Percentiles rank a stretch among this genome's conserved stretches.
These are phyloP conservation scores for Carex littledalei DNA, from an alignment of 176 grass and related monocot genomes.

Conservation along the genomic window DNA sequence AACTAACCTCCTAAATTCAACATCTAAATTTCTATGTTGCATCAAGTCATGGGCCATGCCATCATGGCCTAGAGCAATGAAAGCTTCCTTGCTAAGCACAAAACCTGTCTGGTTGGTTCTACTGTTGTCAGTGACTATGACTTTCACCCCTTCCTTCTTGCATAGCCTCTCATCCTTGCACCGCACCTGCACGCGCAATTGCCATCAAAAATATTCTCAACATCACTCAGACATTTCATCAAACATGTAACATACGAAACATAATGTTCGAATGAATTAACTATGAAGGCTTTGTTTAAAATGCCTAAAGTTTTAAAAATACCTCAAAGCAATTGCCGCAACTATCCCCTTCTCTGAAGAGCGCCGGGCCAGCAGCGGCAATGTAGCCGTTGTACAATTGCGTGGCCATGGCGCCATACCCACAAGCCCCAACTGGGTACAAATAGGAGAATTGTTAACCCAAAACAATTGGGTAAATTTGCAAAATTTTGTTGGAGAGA, in stretches of 20 bases:
- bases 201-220: not conserved
- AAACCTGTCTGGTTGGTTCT: conserved; percentile 34
- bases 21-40: conserved; percentile 12
- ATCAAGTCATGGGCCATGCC: conserved; percentile 31
- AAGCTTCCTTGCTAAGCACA: conserved; percentile 28
- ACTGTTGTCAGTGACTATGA: conserved; percentile 35
- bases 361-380: conserved; percentile 15
- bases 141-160: conserved; percentile 36
- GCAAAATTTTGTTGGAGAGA: not conserved
- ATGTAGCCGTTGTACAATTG: conserved; percentile 31
- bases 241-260: conserved; percentile 9
- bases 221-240: conserved; percentile 16
- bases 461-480: not conserved
- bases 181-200: conserved; percentile 31
- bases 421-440: conserved; percentile 48
- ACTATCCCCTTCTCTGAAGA: conserved; percentile 48
- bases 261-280: not conserved
- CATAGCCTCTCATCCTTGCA: conserved; percentile 36
- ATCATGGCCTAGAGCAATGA: conserved; percentile 39
- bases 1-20: conserved; percentile 56
- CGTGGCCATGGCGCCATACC: conserved; percentile 56
- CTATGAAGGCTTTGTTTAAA: not conserved
- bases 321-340: conserved; percentile 68
- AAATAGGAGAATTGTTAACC: not conserved
- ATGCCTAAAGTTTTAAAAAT: not conserved